A percentile compares a stretch with the other conserved stretches of the same genome.
These are phyloP conservation scores for Ceratocystis harringtonii DNA, from an alignment of 2,329 filamentous ascomycete genomes.

Conservation along the genomic window DNA sequence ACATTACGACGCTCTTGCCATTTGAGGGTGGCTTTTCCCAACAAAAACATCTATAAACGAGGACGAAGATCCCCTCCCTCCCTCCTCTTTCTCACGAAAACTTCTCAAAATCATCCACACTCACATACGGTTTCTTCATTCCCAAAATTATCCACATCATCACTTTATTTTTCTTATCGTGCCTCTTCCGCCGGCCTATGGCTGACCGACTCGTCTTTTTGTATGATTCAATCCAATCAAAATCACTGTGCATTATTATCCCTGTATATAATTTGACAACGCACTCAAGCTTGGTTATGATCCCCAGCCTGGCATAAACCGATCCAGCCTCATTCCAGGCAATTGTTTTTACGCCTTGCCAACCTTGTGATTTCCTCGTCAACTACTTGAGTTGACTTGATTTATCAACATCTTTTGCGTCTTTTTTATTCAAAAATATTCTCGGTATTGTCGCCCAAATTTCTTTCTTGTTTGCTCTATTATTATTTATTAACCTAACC, in stretches of 20 bases:
- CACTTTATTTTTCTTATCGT: neutral
- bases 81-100: neutral
- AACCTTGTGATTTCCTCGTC: neutral
- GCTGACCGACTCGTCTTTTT: neutral
- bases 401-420: neutral
- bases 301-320: neutral
- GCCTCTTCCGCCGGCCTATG: neutral
- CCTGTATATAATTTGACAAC: neutral
- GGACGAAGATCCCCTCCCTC: too few relatives aligned
- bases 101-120: neutral
- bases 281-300: neutral
- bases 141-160: neutral
- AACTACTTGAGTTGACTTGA: neutral
- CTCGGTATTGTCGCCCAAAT: neutral
- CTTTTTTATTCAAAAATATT: neutral
- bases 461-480: neutral
- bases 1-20: neutral
- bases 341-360: neutral
- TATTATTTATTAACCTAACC: neutral
- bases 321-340: constrained; percentile 5
- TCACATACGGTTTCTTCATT: too few relatives aligned
- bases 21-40: neutral
- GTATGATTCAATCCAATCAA: neutral
- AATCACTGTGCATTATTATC: neutral
- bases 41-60: too few relatives aligned